Evolutionary conservation across 148 eudicot species (phyloP).

Genomic region (Oxyria digyna): DNA sequence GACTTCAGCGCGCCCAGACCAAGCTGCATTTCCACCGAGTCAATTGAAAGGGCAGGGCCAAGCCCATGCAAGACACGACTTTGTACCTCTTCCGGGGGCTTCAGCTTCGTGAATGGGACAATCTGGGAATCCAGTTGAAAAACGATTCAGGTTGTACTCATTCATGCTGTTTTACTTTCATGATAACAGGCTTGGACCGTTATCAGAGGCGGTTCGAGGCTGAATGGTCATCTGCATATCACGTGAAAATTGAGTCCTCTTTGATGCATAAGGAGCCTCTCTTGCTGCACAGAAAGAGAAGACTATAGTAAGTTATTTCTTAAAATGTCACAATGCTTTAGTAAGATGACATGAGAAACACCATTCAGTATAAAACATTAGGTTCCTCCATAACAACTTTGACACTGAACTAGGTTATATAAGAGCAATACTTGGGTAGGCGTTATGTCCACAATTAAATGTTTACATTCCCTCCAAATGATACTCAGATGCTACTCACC

Average conservation of each 20-base stretch:
- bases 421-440: background rate
- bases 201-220: constrained; percentile 69
- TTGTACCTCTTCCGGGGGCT: background rate
- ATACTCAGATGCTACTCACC: constrained; percentile 28
- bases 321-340: background rate
- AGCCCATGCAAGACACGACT: background rate
- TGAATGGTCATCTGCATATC: constrained; percentile 72
- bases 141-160: background rate
- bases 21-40: background rate
- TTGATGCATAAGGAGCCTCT: constrained; percentile 84
- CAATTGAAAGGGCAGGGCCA: background rate
- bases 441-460: background rate
- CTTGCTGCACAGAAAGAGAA: constrained; percentile 37
- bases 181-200: constrained; percentile 72
- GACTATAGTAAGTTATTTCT: background rate
- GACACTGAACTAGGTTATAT: background rate
- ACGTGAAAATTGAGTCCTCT: constrained; percentile 58
- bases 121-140: background rate
- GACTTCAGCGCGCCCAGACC: background rate
- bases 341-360: background rate
- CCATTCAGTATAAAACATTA: background rate
- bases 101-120: background rate
- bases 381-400: background rate
- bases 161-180: constrained; percentile 3
- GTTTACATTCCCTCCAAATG: background rate